Evolutionary conservation across 257 asterid species (phyloP).

Genomic region (Schizonepeta tenuifolia): DNA sequence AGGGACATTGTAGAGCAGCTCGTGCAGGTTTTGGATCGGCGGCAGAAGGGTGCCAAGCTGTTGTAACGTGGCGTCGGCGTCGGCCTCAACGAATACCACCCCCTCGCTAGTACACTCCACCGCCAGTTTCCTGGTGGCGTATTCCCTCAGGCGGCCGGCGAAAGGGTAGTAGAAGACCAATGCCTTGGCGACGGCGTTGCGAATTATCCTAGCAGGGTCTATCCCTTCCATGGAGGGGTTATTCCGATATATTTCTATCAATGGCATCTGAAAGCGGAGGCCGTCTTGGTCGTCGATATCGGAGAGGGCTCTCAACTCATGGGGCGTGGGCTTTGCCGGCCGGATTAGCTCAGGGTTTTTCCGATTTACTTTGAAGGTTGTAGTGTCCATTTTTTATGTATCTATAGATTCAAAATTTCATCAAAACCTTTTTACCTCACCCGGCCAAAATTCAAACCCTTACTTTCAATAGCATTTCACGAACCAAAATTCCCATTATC

Average conservation of each 20-base stretch:
- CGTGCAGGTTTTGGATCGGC: conserved; percentile 58
- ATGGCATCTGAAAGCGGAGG: conserved; percentile 63
- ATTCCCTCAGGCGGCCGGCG: conserved; percentile 61
- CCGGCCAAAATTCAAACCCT: neutral
- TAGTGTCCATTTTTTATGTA: conserved; percentile 33
- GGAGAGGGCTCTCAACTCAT: conserved; percentile 54
- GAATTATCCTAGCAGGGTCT: conserved; percentile 52
- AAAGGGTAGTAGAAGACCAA: conserved; percentile 68
- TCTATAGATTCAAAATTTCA: neutral
- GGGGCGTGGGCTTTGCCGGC: conserved; percentile 65
- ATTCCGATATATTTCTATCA: conserved; percentile 47
- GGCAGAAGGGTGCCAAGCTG: conserved; percentile 62
- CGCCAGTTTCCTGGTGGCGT: conserved; percentile 46
- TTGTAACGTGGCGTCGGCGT: conserved; percentile 52
- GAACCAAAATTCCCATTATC: neutral
- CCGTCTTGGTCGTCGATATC: conserved; percentile 69
- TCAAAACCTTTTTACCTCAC: neutral
- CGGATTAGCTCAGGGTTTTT: conserved; percentile 48
- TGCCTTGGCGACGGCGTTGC: conserved; percentile 50
- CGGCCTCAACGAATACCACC: conserved; percentile 58
- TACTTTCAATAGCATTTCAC: neutral
- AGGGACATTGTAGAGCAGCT: conserved; percentile 60
- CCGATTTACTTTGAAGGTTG: conserved; percentile 52
- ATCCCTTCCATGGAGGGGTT: conserved; percentile 30
- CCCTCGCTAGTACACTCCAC: conserved; percentile 76